These are phyloP conservation scores for Exophiala dermatitidis DNA, from an alignment of 2,329 filamentous ascomycete genomes.

Conservation along the genomic window DNA sequence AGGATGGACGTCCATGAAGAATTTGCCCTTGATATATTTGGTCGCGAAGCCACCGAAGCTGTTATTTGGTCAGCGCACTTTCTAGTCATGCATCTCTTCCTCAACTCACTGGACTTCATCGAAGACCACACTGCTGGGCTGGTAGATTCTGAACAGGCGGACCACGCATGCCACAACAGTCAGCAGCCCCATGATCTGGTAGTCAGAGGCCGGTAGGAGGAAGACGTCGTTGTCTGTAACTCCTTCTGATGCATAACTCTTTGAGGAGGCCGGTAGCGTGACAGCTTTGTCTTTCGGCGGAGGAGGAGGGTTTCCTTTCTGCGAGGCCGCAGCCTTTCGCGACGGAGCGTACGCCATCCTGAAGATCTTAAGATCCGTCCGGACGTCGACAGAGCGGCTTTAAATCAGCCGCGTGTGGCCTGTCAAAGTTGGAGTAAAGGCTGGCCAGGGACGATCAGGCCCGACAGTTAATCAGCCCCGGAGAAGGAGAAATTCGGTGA, in stretches of 20 bases:
- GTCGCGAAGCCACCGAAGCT: slow-evolving; percentile 97
- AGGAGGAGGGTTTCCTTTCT: slow-evolving; percentile 4
- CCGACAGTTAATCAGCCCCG: slow-evolving; percentile 1
- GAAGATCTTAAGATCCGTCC: background rate
- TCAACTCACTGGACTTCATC: slow-evolving; percentile 91
- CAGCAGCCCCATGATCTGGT: slow-evolving; percentile 64
- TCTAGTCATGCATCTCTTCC: background rate
- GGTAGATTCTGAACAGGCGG: slow-evolving; percentile 90
- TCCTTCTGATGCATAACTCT: slow-evolving; percentile 43
- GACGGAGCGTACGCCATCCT: slow-evolving; percentile 13
- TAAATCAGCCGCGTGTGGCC: too few species aligned
- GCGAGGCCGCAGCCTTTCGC: slow-evolving; percentile 9
- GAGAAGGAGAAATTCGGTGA: slow-evolving; percentile 11
- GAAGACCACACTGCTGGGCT: slow-evolving; percentile 93
- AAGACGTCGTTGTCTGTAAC: slow-evolving; percentile 87
- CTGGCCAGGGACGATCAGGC: slow-evolving; percentile 1
- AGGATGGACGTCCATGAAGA: slow-evolving; percentile 99
- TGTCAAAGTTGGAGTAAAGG: background rate
- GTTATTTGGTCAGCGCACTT: slow-evolving; percentile 14
- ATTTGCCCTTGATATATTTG: slow-evolving; percentile 98
- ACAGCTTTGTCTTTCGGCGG: slow-evolving; percentile 26
- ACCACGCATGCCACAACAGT: slow-evolving; percentile 71
- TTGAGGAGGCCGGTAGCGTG: slow-evolving; percentile 17
- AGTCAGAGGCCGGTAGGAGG: slow-evolving; percentile 74
- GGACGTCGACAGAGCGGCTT: too few species aligned